Evolutionary conservation across 352 stramenopile species (phyloP).

Genomic region (Globisporangium nunn): DNA sequence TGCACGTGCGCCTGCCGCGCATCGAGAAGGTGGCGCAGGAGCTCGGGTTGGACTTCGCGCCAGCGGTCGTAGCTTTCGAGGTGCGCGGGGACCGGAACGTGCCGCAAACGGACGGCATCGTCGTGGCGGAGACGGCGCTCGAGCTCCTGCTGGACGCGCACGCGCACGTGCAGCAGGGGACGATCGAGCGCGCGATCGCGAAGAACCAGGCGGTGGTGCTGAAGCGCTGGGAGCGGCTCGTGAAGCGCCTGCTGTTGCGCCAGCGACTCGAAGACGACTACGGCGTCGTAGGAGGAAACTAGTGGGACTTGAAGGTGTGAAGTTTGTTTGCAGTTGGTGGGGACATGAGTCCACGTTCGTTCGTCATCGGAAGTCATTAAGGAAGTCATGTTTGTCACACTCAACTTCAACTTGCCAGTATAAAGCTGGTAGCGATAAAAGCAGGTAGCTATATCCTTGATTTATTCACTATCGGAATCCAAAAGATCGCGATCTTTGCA

Average conservation of each 20-base stretch:
- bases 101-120: conserved; percentile 68
- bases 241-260: conserved; percentile 56
- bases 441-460: too few species aligned
- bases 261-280: conserved; percentile 77
- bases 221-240: conserved; percentile 61
- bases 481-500: too few species aligned
- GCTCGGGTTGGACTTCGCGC: conserved; percentile 74
- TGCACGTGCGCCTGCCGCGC: conserved; percentile 56
- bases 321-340: too few species aligned
- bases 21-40: conserved; percentile 58
- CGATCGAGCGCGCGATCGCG: conserved; percentile 65
- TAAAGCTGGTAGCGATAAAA: too few species aligned
- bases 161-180: conserved; percentile 46
- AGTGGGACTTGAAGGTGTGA: too few species aligned
- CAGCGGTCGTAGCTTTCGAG: conserved; percentile 80
- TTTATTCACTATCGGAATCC: too few species aligned
- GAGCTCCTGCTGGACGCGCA: conserved; percentile 63
- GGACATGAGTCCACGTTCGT: too few species aligned
- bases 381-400: too few species aligned
- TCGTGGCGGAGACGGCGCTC: conserved; percentile 39
- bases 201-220: conserved; percentile 52
- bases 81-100: conserved; percentile 47
- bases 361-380: too few species aligned
- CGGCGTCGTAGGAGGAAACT: conserved; percentile 21
- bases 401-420: too few species aligned